Conservation (phyloP, 202 grass and related monocot genomes). For the Schoenoplectus triqueter region DNA sequence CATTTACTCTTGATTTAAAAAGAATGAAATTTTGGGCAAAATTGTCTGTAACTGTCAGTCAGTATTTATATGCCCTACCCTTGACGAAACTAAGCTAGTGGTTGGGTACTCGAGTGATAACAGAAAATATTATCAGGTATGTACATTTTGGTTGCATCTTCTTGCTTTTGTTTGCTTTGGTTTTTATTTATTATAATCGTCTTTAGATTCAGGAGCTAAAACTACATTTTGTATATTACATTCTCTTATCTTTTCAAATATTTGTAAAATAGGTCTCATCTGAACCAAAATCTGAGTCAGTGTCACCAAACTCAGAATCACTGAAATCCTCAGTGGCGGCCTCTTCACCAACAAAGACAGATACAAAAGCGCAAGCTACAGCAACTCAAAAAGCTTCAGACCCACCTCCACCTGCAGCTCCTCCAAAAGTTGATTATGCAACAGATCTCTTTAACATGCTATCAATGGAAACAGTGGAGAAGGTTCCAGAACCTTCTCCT, state of each 20-base stretch:
- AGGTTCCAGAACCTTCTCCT: conserved; percentile 63
- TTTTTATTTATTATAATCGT: neutral
- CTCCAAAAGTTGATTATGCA: conserved; percentile 92
- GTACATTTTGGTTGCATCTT: neutral
- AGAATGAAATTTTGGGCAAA: conserved; percentile 3
- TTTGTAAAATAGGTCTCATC: conserved; percentile 54
- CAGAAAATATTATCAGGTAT: neutral
- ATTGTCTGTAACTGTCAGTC: neutral
- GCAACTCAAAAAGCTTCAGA: conserved; percentile 52
- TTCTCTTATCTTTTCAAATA: neutral
- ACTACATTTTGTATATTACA: neutral
- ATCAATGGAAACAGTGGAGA: conserved; percentile 70
- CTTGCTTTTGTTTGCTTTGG: neutral
- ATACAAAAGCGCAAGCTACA: conserved; percentile 29
- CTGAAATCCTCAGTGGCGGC: conserved; percentile 48
- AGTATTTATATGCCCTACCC: neutral
- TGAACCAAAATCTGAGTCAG: conserved; percentile 60
- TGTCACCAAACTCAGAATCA: conserved; percentile 59
- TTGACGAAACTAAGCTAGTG: neutral
- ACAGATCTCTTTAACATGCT: conserved; percentile 93
- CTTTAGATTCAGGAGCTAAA: neutral
- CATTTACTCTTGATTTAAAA: neutral
- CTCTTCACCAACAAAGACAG: conserved; percentile 50
- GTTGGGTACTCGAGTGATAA: neutral
- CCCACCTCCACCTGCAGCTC: conserved; percentile 45